phyloP scores from a whole-genome alignment of 257 asterid species.

The Catharanthus roseus region DNA sequence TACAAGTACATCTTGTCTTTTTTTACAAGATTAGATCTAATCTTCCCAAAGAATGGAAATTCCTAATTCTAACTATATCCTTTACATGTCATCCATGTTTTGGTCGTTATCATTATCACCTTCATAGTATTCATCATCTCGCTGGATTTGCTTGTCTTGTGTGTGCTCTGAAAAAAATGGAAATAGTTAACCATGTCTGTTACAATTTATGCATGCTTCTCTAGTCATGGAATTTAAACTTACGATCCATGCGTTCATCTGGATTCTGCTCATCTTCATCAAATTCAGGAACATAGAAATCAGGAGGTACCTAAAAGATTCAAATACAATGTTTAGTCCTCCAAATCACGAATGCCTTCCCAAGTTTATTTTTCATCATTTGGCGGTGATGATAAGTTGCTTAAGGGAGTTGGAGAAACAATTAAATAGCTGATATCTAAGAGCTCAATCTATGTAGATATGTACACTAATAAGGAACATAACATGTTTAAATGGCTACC shows the following conservation, averaged over 20 bases:
- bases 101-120: conserved; percentile 92
- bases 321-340: not conserved
- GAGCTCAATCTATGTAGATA: not conserved
- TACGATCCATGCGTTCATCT: conserved; percentile 78
- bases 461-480: not conserved
- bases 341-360: not conserved
- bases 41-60: not conserved
- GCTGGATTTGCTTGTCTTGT: conserved; percentile 90
- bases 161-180: conserved; percentile 45
- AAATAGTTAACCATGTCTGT: not conserved
- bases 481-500: not conserved
- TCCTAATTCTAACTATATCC: not conserved
- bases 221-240: conserved; percentile 30
- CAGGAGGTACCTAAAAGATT: conserved; percentile 79
- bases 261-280: conserved; percentile 88
- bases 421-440: not conserved
- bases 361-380: conserved; percentile 5
- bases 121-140: conserved; percentile 89
- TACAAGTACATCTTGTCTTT: not conserved
- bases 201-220: not conserved
- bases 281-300: conserved; percentile 83
- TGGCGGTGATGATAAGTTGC: not conserved
- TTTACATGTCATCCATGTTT: conserved; percentile 54
- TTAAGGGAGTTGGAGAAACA: not conserved
- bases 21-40: conserved; percentile 1